Evolutionary conservation across 2,329 filamentous ascomycete species (phyloP).

Genomic region (Arthrobotrys sinensis): DNA sequence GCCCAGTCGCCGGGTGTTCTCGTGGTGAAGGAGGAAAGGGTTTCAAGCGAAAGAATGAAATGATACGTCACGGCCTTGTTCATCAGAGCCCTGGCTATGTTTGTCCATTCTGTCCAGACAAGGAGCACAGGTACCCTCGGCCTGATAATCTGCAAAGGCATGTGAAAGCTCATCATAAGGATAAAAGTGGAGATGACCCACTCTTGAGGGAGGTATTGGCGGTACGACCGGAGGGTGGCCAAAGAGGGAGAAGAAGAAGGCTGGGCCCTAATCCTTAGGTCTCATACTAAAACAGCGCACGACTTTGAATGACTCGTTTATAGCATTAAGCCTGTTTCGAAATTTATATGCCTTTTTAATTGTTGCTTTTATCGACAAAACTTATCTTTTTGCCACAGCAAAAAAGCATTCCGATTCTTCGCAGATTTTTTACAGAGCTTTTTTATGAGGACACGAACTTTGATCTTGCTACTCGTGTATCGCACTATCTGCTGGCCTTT

Average conservation of each 20-base stretch:
- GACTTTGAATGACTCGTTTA: slow-evolving; percentile 24
- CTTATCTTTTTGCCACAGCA: slow-evolving; percentile 28
- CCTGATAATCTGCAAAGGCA: slow-evolving; percentile 97
- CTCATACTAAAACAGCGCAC: slow-evolving; percentile 14
- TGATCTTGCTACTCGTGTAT: slow-evolving; percentile 20
- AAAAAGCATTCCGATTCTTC: slow-evolving; percentile 46
- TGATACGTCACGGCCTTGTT: slow-evolving; percentile 85
- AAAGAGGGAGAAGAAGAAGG: slow-evolving; percentile 79
- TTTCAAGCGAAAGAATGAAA: slow-evolving; percentile 81
- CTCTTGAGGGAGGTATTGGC: slow-evolving; percentile 85
- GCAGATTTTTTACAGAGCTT: slow-evolving; percentile 17
- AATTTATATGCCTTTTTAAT: slow-evolving; percentile 39
- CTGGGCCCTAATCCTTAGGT: slow-evolving; percentile 47
- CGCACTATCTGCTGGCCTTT: background rate
- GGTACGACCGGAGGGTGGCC: slow-evolving; percentile 86
- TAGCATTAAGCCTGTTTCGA: slow-evolving; percentile 32
- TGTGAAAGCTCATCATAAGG: slow-evolving; percentile 90
- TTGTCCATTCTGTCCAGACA: slow-evolving; percentile 94
- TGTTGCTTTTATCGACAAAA: slow-evolving; percentile 18
- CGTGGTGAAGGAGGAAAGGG: slow-evolving; percentile 77
- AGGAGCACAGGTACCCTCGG: slow-evolving; percentile 93
- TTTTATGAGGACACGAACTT: slow-evolving; percentile 44
- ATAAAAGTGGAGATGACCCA: slow-evolving; percentile 90
- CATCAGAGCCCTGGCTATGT: slow-evolving; percentile 95
- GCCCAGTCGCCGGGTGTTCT: slow-evolving; percentile 75